Conservation (phyloP, 1,284 basidiomycete species). For the Cryptococcus maquisensis region DNA sequence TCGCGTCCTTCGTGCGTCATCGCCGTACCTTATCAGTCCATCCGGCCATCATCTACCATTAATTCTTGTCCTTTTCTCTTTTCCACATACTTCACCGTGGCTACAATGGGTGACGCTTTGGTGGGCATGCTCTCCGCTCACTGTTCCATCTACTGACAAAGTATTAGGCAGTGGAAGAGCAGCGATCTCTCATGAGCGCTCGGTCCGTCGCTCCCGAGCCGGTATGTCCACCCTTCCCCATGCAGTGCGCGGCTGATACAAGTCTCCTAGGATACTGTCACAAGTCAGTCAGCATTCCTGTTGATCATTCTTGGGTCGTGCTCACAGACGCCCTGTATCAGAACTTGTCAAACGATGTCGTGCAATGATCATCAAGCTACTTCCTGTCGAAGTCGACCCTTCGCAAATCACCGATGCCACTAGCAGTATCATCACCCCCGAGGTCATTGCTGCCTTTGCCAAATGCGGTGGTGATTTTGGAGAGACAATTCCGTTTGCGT, state of each 20-base stretch:
- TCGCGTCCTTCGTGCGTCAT: no score
- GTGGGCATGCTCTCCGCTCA: no score
- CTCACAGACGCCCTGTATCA: slow-evolving; percentile 11
- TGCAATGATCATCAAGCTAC: slow-evolving; percentile 67
- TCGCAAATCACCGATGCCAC: slow-evolving; percentile 44
- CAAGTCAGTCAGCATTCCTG: slow-evolving; percentile 17
- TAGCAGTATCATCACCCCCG: slow-evolving; percentile 47
- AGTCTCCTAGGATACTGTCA: slow-evolving; percentile 25
- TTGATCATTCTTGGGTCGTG: background rate
- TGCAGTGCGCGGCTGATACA: background rate
- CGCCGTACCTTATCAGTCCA: no score
- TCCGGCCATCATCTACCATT: no score
- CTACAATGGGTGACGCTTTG: no score
- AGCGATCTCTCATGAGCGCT: slow-evolving; percentile 36
- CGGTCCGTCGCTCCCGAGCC: slow-evolving; percentile 34
- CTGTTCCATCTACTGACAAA: no score
- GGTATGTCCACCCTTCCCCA: slow-evolving; percentile 19
- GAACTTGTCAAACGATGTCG: slow-evolving; percentile 69
- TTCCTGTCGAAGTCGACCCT: slow-evolving; percentile 64
- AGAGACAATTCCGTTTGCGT: slow-evolving; percentile 61
- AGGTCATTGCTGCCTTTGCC: slow-evolving; percentile 50
- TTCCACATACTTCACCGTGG: no score
- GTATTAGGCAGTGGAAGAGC: slow-evolving; percentile 36
- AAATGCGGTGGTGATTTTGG: slow-evolving; percentile 58
- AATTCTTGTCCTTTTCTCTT: no score